These are phyloP conservation scores for Erodium chrysanthum DNA, from an alignment of 441 rosid species.

Conservation along the genomic window DNA sequence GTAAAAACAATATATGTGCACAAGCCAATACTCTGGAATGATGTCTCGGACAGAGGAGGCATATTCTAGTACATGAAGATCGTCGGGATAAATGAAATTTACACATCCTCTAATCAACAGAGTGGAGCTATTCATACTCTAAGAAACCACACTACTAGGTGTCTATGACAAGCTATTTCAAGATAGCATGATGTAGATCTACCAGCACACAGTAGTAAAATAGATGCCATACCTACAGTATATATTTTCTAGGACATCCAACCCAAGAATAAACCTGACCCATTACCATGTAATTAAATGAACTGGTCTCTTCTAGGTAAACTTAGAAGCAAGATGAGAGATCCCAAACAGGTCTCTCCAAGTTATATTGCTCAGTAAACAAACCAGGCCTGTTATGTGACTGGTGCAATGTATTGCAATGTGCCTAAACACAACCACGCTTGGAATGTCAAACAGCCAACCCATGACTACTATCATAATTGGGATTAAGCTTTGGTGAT, in stretches of 20 bases:
- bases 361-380: background rate
- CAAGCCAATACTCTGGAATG: no score
- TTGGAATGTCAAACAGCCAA: no score
- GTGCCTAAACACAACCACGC: background rate
- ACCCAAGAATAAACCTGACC: no score
- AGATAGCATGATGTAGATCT: background rate
- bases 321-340: background rate
- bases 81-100: no score
- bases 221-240: background rate
- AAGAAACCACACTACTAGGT: background rate
- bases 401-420: background rate
- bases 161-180: background rate
- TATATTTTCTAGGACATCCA: background rate
- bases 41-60: no score
- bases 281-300: background rate
- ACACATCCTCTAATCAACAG: background rate
- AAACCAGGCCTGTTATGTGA: no score
- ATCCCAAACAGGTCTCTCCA: background rate
- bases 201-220: background rate
- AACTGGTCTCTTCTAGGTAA: background rate
- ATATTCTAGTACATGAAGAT: no score
- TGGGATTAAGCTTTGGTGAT: background rate
- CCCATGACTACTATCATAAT: no score
- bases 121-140: background rate
- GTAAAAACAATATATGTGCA: no score